phyloP scores from a whole-genome alignment of 2,329 filamentous ascomycete species.

The Paracorniculantispora psalliotae region DNA sequence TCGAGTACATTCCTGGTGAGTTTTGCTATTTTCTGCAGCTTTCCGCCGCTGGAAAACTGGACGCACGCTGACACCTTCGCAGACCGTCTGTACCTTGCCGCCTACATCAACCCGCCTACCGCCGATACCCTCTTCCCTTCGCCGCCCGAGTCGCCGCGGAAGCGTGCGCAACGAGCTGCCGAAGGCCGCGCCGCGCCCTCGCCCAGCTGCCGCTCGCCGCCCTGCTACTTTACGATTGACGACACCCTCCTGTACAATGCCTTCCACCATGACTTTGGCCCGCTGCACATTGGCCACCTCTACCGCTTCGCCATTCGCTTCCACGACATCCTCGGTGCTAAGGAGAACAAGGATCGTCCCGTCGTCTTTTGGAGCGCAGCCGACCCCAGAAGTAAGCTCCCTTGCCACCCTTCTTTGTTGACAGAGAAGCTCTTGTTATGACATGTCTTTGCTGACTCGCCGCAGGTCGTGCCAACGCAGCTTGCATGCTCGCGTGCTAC shows the following conservation, averaged over 20 bases:
- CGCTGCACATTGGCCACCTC: constrained; percentile 92
- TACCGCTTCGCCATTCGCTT: constrained; percentile 96
- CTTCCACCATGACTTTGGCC: constrained; percentile 97
- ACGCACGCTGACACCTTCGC: constrained; percentile 22
- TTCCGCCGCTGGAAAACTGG: no score
- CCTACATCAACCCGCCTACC: constrained; percentile 78
- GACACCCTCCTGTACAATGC: constrained; percentile 93
- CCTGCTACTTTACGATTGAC: constrained; percentile 94
- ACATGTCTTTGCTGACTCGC: not conserved
- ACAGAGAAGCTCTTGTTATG: constrained; percentile 5
- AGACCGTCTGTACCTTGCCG: constrained; percentile 94
- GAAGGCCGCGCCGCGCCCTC: constrained; percentile 42
- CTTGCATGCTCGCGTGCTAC: constrained; percentile 92
- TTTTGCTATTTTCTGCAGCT: constrained; percentile 17
- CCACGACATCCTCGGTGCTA: constrained; percentile 88
- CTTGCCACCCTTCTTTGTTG: constrained; percentile 22
- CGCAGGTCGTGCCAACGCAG: constrained; percentile 84
- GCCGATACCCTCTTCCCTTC: constrained; percentile 78
- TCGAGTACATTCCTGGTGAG: constrained; percentile 93
- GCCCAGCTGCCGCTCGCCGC: constrained; percentile 41
- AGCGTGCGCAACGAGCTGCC: constrained; percentile 51
- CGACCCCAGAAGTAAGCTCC: constrained; percentile 73
- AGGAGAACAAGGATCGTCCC: constrained; percentile 81
- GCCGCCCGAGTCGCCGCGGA: constrained; percentile 41
- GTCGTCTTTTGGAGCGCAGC: constrained; percentile 96